Evolutionary conservation across 352 stramenopile genomes (phyloP).

Genomic region (Phytophthora sp.): DNA sequence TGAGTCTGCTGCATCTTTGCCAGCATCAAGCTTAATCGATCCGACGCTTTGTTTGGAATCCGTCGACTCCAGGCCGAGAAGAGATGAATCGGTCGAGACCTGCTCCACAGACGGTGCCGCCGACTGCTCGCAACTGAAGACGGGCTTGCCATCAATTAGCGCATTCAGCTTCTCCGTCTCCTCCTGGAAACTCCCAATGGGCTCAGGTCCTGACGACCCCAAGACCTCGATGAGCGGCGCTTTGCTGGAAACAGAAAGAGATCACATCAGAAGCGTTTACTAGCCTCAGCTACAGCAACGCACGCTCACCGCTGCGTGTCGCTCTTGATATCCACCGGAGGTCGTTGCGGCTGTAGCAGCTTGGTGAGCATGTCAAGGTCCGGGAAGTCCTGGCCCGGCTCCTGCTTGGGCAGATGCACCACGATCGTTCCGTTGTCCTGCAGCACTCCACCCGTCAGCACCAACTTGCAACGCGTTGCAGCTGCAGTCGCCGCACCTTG

Average conservation of each 20-base stretch:
- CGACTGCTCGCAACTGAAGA: not conserved
- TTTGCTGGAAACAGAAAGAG: slow-evolving; percentile 29
- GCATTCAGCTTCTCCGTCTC: slow-evolving; percentile 25
- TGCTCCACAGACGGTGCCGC: not conserved
- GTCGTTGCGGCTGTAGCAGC: slow-evolving; percentile 78
- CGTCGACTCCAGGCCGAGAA: slow-evolving; percentile 57
- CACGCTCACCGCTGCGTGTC: slow-evolving; percentile 34
- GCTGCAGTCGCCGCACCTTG: slow-evolving; percentile 46
- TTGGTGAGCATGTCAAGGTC: slow-evolving; percentile 95
- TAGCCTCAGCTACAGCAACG: not conserved
- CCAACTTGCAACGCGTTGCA: slow-evolving; percentile 3
- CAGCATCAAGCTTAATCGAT: slow-evolving; percentile 19
- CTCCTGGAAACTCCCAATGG: slow-evolving; percentile 32
- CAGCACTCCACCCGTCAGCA: not conserved
- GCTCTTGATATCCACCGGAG: slow-evolving; percentile 41
- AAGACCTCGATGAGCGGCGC: slow-evolving; percentile 88
- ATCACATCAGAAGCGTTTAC: not conserved
- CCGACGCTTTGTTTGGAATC: slow-evolving; percentile 2
- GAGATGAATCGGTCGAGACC: slow-evolving; percentile 40
- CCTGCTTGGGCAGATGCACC: slow-evolving; percentile 91
- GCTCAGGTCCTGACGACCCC: slow-evolving; percentile 31
- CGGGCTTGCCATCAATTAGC: slow-evolving; percentile 22
- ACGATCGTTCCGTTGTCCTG: slow-evolving; percentile 94
- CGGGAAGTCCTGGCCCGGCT: slow-evolving; percentile 86
- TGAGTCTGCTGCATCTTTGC: slow-evolving; percentile 3